Evolutionary conservation across 805 yeast species (phyloP).

Genomic region (Lipomyces sp.): DNA sequence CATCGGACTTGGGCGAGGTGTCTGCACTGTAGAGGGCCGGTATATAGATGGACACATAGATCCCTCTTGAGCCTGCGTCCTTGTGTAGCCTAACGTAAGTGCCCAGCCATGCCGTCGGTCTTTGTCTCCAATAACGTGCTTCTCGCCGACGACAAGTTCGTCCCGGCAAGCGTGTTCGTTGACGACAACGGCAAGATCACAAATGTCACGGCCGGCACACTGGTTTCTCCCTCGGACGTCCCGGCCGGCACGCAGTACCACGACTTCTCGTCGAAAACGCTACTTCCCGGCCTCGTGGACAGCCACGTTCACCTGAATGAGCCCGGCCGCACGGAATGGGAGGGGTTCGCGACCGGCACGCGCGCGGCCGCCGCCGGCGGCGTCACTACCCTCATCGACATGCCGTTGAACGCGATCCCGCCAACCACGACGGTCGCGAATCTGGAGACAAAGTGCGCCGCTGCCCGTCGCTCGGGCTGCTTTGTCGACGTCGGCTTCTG

Average conservation of each 20-base stretch:
- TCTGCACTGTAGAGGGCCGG: too few species aligned
- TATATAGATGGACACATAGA: too few species aligned
- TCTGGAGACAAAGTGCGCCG: constrained; percentile 67
- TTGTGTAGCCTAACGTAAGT: too few species aligned
- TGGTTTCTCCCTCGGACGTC: constrained; percentile 20
- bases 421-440: constrained; percentile 86
- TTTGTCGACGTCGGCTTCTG: constrained; percentile 96
- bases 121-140: constrained; percentile 32
- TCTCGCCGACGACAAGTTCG: constrained; percentile 26
- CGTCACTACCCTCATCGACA: constrained; percentile 90
- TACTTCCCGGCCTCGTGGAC: constrained; percentile 90
- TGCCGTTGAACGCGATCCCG: constrained; percentile 95
- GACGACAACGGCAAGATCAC: constrained; percentile 55
- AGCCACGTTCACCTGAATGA: constrained; percentile 93
- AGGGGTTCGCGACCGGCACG: constrained; percentile 95
- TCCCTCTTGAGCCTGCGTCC: too few species aligned
- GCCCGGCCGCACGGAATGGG: constrained; percentile 99
- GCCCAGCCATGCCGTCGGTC: constrained; percentile 13
- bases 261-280: constrained; percentile 58
- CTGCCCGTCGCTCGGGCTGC: constrained; percentile 74
- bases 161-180: constrained; percentile 34
- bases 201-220: constrained; percentile 41
- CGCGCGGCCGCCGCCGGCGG: constrained; percentile 95
- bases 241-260: constrained; percentile 40
- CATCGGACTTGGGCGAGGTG: too few species aligned